Evolutionary conservation across 768 basidiomycete species (phyloP).

Genomic region (Termitomyces sp.): DNA sequence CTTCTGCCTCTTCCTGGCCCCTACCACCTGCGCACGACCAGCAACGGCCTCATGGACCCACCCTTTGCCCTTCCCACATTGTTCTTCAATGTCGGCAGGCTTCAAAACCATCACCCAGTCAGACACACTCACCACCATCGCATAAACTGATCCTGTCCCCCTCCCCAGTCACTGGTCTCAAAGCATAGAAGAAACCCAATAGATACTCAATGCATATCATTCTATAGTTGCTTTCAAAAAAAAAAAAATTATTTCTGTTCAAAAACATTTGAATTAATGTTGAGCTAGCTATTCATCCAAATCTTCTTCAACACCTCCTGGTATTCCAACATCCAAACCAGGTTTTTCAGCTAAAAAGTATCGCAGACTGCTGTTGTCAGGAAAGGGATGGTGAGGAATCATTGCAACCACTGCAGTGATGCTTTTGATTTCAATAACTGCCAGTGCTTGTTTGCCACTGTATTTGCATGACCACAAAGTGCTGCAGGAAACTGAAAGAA

Average conservation of each 20-base stretch:
- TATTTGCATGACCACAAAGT: slow-evolving; percentile 4
- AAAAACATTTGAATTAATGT: too few species aligned
- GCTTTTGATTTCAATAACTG: not conserved
- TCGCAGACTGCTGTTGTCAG: not conserved
- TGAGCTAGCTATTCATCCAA: too few species aligned
- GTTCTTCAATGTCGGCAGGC: too few species aligned
- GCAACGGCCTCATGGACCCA: too few species aligned
- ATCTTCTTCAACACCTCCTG: not conserved
- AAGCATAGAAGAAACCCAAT: slow-evolving; percentile 25
- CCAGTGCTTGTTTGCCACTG: not conserved
- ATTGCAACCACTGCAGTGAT: not conserved
- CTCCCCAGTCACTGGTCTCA: slow-evolving; percentile 23
- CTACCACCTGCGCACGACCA: too few species aligned
- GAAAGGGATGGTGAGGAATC: not conserved
- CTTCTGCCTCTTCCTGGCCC: too few species aligned
- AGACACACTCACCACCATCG: slow-evolving; percentile 20
- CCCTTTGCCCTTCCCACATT: too few species aligned
- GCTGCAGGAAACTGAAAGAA: not conserved
- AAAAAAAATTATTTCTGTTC: too few species aligned
- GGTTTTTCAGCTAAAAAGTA: slow-evolving; percentile 3
- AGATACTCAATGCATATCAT: too few species aligned
- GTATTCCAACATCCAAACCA: not conserved
- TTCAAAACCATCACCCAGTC: slow-evolving; percentile 12
- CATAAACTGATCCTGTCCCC: slow-evolving; percentile 17
- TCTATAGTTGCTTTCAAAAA: too few species aligned